A percentile compares a stretch with the other conserved stretches of the same genome.
These are phyloP conservation scores for Coemansia sp. DNA, from an alignment of 192 early-diverging fungal species.

Conservation along the genomic window DNA sequence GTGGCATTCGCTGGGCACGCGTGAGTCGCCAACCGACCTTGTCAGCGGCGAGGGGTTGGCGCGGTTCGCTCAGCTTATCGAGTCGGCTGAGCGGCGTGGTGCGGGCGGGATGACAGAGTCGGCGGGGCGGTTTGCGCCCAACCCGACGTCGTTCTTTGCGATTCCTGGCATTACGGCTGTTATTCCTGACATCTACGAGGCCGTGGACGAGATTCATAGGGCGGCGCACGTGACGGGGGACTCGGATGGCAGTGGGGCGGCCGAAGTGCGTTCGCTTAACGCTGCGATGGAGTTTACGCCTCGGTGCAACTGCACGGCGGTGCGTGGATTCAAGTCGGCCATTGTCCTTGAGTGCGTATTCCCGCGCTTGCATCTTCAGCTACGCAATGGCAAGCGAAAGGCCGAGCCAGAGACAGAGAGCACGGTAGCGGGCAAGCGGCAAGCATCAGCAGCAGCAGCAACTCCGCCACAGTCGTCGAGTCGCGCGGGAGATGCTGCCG, in stretches of 20 bases:
- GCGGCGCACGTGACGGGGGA: constrained; percentile 30
- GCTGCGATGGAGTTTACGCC: constrained; percentile 38
- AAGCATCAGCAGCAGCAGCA: neutral
- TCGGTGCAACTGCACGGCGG: constrained; percentile 38
- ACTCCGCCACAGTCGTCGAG: constrained; percentile 9
- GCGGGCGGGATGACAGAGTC: constrained; percentile 25
- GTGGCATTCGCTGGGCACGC: constrained; percentile 51
- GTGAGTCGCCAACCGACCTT: constrained; percentile 38
- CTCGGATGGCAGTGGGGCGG: neutral
- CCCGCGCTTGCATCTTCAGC: constrained; percentile 28
- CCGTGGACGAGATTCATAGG: constrained; percentile 52
- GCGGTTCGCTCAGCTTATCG: constrained; percentile 31
- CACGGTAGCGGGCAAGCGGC: constrained; percentile 14
- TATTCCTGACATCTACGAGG: constrained; percentile 53
- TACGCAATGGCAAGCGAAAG: constrained; percentile 39
- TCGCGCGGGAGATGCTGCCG: neutral
- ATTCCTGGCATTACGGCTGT: constrained; percentile 51
- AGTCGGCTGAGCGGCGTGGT: constrained; percentile 24
- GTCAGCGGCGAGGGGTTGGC: constrained; percentile 39
- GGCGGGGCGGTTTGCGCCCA: constrained; percentile 41
- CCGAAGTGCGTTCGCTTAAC: constrained; percentile 40
- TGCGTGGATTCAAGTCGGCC: constrained; percentile 37
- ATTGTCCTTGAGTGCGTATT: constrained; percentile 49
- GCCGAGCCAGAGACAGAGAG: constrained; percentile 10
- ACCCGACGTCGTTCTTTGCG: constrained; percentile 51